phyloP scores from a whole-genome alignment of 176 grass and related monocot species.

The Carex parvula region DNA sequence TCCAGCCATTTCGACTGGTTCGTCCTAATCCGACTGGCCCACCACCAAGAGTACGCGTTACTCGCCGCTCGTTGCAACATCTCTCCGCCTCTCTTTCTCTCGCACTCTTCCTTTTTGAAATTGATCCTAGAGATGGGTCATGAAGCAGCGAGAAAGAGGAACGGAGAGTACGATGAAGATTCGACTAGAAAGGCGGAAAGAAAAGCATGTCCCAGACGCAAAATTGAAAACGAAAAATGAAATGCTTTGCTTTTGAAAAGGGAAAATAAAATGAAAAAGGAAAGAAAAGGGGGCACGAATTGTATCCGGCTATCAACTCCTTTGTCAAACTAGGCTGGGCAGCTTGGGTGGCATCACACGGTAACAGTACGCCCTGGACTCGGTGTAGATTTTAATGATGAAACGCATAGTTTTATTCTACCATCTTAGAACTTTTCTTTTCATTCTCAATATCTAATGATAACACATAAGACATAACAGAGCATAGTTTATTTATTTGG shows the following conservation, averaged over 20 bases:
- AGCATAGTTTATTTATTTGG: too few relatives aligned
- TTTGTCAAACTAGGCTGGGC: not conserved
- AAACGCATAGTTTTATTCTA: too few relatives aligned
- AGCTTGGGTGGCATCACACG: not conserved
- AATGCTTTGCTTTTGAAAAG: not conserved
- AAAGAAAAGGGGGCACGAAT: slow-evolving; percentile 13
- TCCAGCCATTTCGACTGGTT: slow-evolving; percentile 89
- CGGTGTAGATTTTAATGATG: slow-evolving; percentile 8
- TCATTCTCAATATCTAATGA: too few relatives aligned
- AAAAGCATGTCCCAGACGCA: slow-evolving; percentile 4
- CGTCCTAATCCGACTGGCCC: slow-evolving; percentile 76
- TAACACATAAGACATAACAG: too few relatives aligned
- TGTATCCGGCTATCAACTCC: not conserved
- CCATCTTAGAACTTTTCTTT: too few relatives aligned
- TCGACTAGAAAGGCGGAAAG: slow-evolving; percentile 20
- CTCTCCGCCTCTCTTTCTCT: slow-evolving; percentile 10
- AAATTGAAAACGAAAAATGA: slow-evolving; percentile 6
- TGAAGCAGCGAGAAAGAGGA: not conserved
- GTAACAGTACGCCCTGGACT: not conserved
- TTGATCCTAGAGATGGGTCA: not conserved
- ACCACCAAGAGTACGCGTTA: slow-evolving; percentile 88
- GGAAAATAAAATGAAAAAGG: not conserved
- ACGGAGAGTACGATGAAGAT: not conserved
- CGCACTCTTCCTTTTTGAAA: not conserved
- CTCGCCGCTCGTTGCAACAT: slow-evolving; percentile 81